A percentile compares a stretch with the other conserved stretches of the same genome.
phyloP scores from a whole-genome alignment of 2,329 filamentous ascomycete genomes.

The Pyrenophora teres region DNA sequence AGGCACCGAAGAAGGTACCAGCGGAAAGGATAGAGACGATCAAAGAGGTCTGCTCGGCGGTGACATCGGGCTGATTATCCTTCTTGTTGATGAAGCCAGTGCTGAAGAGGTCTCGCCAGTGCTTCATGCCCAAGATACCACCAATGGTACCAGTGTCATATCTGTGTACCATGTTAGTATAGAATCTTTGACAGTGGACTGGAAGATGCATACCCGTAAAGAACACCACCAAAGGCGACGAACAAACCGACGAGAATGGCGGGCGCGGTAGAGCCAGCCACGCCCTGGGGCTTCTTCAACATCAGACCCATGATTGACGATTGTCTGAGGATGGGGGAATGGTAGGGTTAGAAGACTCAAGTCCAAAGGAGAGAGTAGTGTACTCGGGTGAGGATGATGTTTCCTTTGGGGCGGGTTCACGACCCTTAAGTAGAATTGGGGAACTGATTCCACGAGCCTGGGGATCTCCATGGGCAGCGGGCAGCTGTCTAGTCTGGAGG shows the following conservation, averaged over 20 bases:
- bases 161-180: slow-evolving; percentile 23
- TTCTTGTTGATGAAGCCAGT: slow-evolving; percentile 42
- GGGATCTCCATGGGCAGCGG: slow-evolving; percentile 31
- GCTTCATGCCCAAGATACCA: slow-evolving; percentile 72
- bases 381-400: slow-evolving; percentile 13
- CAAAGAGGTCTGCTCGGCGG: slow-evolving; percentile 64
- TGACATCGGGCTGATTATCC: slow-evolving; percentile 47
- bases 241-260: slow-evolving; percentile 50
- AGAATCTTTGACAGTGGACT: not conserved
- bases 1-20: slow-evolving; percentile 75
- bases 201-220: slow-evolving; percentile 42
- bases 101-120: slow-evolving; percentile 68
- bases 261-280: slow-evolving; percentile 60
- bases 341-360: slow-evolving; percentile 5
- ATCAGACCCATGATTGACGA: slow-evolving; percentile 42
- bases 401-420: slow-evolving; percentile 11
- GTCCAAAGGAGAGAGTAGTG: slow-evolving; percentile 4
- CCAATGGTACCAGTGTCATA: slow-evolving; percentile 49
- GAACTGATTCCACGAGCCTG: slow-evolving; percentile 18
- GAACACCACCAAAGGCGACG: slow-evolving; percentile 54
- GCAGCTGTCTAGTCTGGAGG: slow-evolving; percentile 24
- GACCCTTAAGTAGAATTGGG: slow-evolving; percentile 30
- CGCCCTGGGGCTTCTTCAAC: slow-evolving; percentile 72
- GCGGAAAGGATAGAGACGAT: slow-evolving; percentile 84
- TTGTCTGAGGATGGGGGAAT: slow-evolving; percentile 10